Percentiles rank a stretch among this genome's conserved stretches.
These are phyloP conservation scores for Phytopythium oedochilum DNA, from an alignment of 352 stramenopile genomes.

Conservation along the genomic window DNA sequence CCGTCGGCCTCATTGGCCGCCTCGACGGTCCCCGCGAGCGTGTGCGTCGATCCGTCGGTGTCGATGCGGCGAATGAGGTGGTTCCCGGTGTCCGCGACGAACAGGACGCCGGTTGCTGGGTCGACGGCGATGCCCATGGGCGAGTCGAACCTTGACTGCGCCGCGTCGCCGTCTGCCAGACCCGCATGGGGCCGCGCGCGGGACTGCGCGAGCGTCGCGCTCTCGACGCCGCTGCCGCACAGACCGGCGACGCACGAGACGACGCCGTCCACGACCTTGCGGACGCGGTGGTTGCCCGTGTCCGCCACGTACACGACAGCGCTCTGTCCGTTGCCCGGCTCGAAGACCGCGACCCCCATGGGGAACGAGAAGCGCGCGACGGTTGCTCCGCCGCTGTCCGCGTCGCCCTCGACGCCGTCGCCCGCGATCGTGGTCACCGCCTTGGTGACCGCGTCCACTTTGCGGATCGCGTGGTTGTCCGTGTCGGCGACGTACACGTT, in stretches of 20 bases:
- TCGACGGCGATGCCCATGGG: conserved; percentile 88
- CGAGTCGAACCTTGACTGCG: conserved; percentile 87
- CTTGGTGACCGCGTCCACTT: conserved; percentile 48
- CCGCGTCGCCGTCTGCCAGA: conserved; percentile 81
- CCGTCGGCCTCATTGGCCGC: conserved; percentile 59
- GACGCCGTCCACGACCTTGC: conserved; percentile 50
- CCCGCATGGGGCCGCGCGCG: conserved; percentile 74
- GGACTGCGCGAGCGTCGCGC: conserved; percentile 20
- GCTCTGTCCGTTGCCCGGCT: conserved; percentile 17
- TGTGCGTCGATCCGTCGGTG: conserved; percentile 56
- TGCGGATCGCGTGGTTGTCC: conserved; percentile 91
- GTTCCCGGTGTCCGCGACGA: conserved; percentile 96
- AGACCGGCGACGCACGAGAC: conserved; percentile 88
- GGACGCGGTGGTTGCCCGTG: conserved; percentile 82
- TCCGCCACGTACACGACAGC: conserved; percentile 68
- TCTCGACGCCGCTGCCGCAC: conserved; percentile 78
- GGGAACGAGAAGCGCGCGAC: conserved; percentile 63
- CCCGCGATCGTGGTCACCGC: conserved; percentile 54
- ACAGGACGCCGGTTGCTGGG: conserved; percentile 70
- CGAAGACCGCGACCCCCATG: conserved; percentile 58
- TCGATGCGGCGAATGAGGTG: conserved; percentile 89
- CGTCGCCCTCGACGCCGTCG: conserved; percentile 36
- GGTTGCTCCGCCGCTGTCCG: conserved; percentile 32
- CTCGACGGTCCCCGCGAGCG: conserved; percentile 54
- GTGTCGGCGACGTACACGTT: conserved; percentile 95